Base-by-base conservation (phyloP, 257 asterid genomes). In the Apocynum venetum region DNA sequence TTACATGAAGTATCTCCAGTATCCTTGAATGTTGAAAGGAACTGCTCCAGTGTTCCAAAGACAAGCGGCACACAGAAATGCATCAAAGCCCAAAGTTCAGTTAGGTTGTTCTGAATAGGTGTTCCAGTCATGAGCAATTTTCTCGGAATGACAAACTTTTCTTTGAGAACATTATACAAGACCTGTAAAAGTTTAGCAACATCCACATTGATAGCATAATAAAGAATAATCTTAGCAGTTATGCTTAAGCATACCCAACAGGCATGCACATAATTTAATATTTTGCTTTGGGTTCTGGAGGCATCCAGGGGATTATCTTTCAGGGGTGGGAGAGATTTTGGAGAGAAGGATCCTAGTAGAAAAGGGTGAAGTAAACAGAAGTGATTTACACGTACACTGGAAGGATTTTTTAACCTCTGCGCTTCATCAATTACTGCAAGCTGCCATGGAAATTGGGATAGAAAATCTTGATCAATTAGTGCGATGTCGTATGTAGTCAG, bases 111-210 rank as follows among this genome's bases (percentile, higher is more conserved):
- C 84, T 95, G 98, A 78, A 95, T 88, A 63, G 98, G 98, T 41
- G 98, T 95, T 84, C 98, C 98, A 31, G 98, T 93, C 92, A 95
- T 88, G 87, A 95, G 88, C 90, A 95, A 84, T 78, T 88, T 93
- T 77, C 99, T 85, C 74, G 99, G 98, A 86, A 93, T 87, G 84
- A 90, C 76, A 85, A 88, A 95, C 72, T 78, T 88, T 79, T 89
- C 94, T 75, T 82, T 83, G 78, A 95, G 87, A 59, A 88, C 87
- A 80, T 76, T 86, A 83, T 91, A 91, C 73, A 95, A 85, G 66
- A 95, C 98, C 98, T 95, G 90, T 80, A 77, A 74, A 74, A 70
- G 74, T 68, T 67, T 70, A 65, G 44, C 14, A 70, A 43, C 43
- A 73, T 64, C 19, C 2, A 66, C 48, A 46, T 41, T 59, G 72